These are phyloP conservation scores for Macadamia tetraphylla DNA, from an alignment of 164 flowering plant species.

Conservation along the genomic window DNA sequence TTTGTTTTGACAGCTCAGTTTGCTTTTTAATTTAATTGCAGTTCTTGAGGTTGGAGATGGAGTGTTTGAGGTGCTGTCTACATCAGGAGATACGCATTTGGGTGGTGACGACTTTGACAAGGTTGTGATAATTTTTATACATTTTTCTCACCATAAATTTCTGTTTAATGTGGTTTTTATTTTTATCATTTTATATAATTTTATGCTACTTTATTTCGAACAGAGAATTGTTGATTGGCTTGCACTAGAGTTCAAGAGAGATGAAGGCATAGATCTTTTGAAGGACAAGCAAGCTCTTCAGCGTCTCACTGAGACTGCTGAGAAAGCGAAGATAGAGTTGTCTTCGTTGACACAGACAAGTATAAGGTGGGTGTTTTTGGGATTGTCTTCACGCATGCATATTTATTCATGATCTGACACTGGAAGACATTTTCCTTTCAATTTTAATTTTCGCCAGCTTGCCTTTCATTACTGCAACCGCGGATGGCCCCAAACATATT, in stretches of 20 bases:
- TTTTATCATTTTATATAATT: background rate
- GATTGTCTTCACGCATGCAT: background rate
- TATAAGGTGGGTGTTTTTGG: conserved; percentile 33
- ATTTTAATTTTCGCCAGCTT: conserved; percentile 34
- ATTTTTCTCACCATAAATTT: background rate
- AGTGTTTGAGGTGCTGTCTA: conserved; percentile 82
- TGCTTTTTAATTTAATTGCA: conserved; percentile 22
- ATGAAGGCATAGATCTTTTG: conserved; percentile 73
- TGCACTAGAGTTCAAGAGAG: conserved; percentile 57
- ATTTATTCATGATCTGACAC: background rate
- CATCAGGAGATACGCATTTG: conserved; percentile 81
- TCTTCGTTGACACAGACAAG: conserved; percentile 64
- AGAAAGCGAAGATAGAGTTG: conserved; percentile 70
- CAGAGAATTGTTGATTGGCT: conserved; percentile 78
- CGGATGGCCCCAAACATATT: conserved; percentile 82
- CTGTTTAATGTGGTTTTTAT: background rate
- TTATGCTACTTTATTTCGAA: conserved; percentile 9
- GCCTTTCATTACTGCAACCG: conserved; percentile 82
- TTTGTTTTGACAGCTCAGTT: background rate
- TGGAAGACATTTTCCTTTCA: background rate
- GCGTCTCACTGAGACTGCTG: conserved; percentile 66
- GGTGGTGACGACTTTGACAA: conserved; percentile 93
- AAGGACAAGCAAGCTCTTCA: conserved; percentile 70
- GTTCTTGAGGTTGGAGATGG: conserved; percentile 94
- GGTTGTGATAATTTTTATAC: conserved; percentile 29